Base-by-base conservation (phyloP, 106 monocot species). In the Iris macrosiphon region DNA sequence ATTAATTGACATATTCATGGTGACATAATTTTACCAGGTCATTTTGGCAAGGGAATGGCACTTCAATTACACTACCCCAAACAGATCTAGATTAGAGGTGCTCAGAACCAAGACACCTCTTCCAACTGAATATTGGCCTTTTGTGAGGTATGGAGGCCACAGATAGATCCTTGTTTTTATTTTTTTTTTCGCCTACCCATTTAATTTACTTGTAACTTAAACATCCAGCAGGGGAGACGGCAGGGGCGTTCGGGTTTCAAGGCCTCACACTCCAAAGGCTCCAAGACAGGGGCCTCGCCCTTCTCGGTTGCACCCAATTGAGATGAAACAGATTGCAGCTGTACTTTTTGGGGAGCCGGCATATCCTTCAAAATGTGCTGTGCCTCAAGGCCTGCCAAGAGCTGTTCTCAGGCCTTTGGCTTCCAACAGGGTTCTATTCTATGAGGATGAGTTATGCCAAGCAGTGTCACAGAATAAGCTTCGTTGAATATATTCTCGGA, bases 381-480 rank as follows among this genome's bases (percentile, higher is more conserved):
- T 76, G 45, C 82, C 82, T 28, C 80, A 77, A 21, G 59, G 72
- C 22, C 23, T 77, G 48, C 84, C 84, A 23, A 84, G 46, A 49
- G 72, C 78, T 11, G 31, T 55, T 55, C 71, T 62, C 26, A 93
- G 88, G 69, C 48, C 80, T 18, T 15, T 78, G 7, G 61, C 76
- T 53, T 76, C 84, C 0, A 77, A 59, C 45, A 74, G 86, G 17
- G 85, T 78, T 53, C 42, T 96, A 24, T 83, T 83, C 44, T 82
- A 68, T 16, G 89, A 96, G 54, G 98, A 98, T 18, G 98, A 98
- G 64, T 62, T 98, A 40, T 98, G 98, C 67, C 74, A 91, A 49
- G 98, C 98, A 19, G 98, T 98, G 7, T 77, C 86, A 16, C 75
- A 91, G 52, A 91, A 91, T 59, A 98, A 87, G 70, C 80, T 98